These are phyloP conservation scores for Limonium bicolor DNA, from an alignment of 148 eudicot genomes.

Conservation along the genomic window DNA sequence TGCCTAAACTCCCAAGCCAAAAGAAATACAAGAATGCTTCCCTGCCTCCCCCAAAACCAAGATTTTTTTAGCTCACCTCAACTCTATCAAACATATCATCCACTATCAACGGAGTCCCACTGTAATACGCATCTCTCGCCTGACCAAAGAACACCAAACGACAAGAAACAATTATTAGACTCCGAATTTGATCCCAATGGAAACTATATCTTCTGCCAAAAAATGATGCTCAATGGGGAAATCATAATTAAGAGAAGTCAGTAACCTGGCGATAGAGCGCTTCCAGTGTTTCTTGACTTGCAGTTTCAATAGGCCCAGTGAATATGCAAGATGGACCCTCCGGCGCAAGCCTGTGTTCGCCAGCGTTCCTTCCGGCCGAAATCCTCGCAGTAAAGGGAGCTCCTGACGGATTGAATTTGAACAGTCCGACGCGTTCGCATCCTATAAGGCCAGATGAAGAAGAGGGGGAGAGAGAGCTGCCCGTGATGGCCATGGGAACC, in stretches of 20 bases:
- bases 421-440: conserved; percentile 9
- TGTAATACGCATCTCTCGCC: conserved; percentile 87
- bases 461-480: conserved; percentile 13
- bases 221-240: too few species aligned
- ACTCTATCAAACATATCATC: conserved; percentile 98
- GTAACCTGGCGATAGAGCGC: conserved; percentile 81
- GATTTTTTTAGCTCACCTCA: conserved; percentile 27
- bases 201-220: background rate
- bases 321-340: conserved; percentile 81
- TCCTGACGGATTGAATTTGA: conserved; percentile 15
- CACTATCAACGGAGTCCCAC: conserved; percentile 75
- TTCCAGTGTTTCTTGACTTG: conserved; percentile 83
- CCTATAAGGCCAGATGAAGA: conserved; percentile 23
- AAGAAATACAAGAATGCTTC: too few species aligned
- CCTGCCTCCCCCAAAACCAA: background rate
- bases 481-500: conserved; percentile 24
- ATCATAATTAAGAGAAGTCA: too few species aligned
- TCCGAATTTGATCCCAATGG: background rate
- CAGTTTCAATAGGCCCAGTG: conserved; percentile 76
- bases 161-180: background rate
- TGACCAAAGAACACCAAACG: conserved; percentile 9
- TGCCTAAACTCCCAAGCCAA: background rate
- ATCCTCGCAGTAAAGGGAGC: conserved; percentile 22
- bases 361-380: conserved; percentile 12
- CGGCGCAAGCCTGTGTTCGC: conserved; percentile 9